phyloP scores from a whole-genome alignment of 2,329 filamentous ascomycete genomes.

The Biscogniauxia sp. region DNA sequence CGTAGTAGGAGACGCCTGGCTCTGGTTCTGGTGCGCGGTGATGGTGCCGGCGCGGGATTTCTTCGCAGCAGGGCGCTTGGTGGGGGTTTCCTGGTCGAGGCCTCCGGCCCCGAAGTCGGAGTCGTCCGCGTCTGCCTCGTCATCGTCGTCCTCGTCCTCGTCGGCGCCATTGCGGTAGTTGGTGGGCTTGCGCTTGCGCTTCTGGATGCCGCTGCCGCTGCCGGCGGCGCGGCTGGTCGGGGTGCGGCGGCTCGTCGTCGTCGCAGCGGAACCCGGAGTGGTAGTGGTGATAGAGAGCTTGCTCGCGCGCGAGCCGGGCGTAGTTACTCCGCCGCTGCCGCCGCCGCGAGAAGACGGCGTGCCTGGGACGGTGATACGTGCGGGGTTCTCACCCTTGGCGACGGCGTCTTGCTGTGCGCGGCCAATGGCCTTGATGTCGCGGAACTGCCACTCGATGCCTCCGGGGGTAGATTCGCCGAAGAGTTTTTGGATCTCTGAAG shows the following conservation, averaged over 20 bases:
- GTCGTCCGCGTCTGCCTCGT: constrained; percentile 23
- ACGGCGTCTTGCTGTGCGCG: constrained; percentile 45
- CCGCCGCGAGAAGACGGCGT: constrained; percentile 16
- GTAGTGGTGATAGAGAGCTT: constrained; percentile 12
- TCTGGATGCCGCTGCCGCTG: not conserved
- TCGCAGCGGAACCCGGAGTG: constrained; percentile 7
- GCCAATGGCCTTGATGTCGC: constrained; percentile 52
- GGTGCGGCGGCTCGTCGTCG: not conserved
- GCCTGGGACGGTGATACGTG: constrained; percentile 33
- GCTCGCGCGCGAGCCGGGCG: constrained; percentile 1
- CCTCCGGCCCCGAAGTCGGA: constrained; percentile 34
- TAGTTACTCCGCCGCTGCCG: constrained; percentile 2
- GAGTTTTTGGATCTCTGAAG: constrained; percentile 55
- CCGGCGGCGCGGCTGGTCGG: constrained; percentile 1
- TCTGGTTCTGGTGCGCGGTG: not conserved
- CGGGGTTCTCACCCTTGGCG: constrained; percentile 45
- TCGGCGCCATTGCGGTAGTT: not conserved
- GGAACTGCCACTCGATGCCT: constrained; percentile 62
- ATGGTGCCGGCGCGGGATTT: constrained; percentile 9
- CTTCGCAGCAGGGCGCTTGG: constrained; percentile 14
- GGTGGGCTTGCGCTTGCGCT: constrained; percentile 14
- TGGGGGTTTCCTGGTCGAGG: constrained; percentile 7
- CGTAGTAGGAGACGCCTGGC: not conserved
- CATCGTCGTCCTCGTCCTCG: constrained; percentile 6
- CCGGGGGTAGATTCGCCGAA: constrained; percentile 58